Conservation (phyloP, 177 flowering plant genomes). For the Tripterygium wilfordii region DNA sequence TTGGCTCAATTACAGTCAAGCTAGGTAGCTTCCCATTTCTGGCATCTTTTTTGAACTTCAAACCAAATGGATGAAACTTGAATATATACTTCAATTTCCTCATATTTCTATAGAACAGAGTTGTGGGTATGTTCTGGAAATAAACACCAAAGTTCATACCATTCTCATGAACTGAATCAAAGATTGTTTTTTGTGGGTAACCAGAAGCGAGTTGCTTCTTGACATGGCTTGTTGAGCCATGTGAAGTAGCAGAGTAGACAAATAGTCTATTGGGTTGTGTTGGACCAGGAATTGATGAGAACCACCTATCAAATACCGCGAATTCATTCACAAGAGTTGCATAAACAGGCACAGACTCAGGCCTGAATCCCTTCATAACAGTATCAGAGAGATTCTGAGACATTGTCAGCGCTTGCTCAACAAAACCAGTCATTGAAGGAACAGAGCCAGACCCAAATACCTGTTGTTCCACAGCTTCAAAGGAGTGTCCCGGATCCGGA, state of each 20-base stretch:
- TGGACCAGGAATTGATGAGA: slow-evolving; percentile 68
- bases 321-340: slow-evolving; percentile 42
- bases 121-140: slow-evolving; percentile 53
- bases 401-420: slow-evolving; percentile 49
- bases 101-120: slow-evolving; percentile 59
- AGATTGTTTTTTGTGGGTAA: slow-evolving; percentile 64
- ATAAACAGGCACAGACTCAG: slow-evolving; percentile 53
- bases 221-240: slow-evolving; percentile 64
- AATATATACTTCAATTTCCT: slow-evolving; percentile 56
- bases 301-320: slow-evolving; percentile 70
- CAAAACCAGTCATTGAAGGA: slow-evolving; percentile 68
- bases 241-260: slow-evolving; percentile 76
- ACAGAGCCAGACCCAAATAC: slow-evolving; percentile 42
- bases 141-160: slow-evolving; percentile 55
- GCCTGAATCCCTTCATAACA: slow-evolving; percentile 68
- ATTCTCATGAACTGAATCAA: slow-evolving; percentile 56
- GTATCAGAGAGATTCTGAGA: slow-evolving; percentile 42
- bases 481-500: slow-evolving; percentile 77
- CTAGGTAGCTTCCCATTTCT: slow-evolving; percentile 51
- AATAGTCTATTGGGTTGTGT: slow-evolving; percentile 75
- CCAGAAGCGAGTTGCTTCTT: slow-evolving; percentile 49
- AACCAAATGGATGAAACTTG: slow-evolving; percentile 50
- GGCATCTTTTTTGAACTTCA: slow-evolving; percentile 56
- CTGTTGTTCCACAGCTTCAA: slow-evolving; percentile 53
- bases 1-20: slow-evolving; percentile 61